phyloP scores from a whole-genome alignment of 805 yeast species.

The Wickerhamiella shivajii region DNA sequence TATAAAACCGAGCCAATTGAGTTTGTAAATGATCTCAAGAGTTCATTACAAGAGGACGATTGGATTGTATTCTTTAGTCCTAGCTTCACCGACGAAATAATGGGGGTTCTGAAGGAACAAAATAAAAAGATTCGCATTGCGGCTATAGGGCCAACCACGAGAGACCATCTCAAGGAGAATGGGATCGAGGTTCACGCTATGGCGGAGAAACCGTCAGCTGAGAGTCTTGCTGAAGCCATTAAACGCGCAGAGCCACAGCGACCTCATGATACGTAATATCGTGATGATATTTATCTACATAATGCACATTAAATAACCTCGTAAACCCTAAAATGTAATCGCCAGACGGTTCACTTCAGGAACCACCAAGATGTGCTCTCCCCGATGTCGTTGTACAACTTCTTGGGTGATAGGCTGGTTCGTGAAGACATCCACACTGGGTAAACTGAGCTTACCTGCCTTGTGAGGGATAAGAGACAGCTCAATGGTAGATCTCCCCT shows the following conservation, averaged over 20 bases:
- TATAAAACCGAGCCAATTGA: slow-evolving; percentile 47
- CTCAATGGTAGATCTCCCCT: slow-evolving; percentile 22
- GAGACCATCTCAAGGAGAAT: slow-evolving; percentile 38
- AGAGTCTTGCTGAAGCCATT: slow-evolving; percentile 34
- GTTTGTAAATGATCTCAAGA: slow-evolving; percentile 30
- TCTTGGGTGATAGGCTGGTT: slow-evolving; percentile 35
- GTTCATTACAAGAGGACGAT: slow-evolving; percentile 17
- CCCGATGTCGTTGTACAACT: slow-evolving; percentile 50
- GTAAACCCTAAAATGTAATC: slow-evolving; percentile 34
- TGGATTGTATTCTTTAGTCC: slow-evolving; percentile 90
- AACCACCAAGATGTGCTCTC: slow-evolving; percentile 54
- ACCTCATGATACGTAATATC: background rate
- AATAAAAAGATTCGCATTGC: slow-evolving; percentile 32
- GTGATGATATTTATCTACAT: background rate
- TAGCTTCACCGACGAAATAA: slow-evolving; percentile 48
- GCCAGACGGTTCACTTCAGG: slow-evolving; percentile 52
- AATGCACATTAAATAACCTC: background rate
- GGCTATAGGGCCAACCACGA: slow-evolving; percentile 86
- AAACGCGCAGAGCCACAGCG: background rate
- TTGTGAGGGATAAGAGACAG: slow-evolving; percentile 57
- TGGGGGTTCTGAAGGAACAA: slow-evolving; percentile 1
- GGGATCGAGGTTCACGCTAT: slow-evolving; percentile 48
- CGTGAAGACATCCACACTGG: slow-evolving; percentile 38
- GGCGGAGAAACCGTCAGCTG: slow-evolving; percentile 60
- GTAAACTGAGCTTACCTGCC: slow-evolving; percentile 58